Base-by-base conservation (phyloP, 2,329 filamentous ascomycete genomes). In the Botrytis hyacinthi region DNA sequence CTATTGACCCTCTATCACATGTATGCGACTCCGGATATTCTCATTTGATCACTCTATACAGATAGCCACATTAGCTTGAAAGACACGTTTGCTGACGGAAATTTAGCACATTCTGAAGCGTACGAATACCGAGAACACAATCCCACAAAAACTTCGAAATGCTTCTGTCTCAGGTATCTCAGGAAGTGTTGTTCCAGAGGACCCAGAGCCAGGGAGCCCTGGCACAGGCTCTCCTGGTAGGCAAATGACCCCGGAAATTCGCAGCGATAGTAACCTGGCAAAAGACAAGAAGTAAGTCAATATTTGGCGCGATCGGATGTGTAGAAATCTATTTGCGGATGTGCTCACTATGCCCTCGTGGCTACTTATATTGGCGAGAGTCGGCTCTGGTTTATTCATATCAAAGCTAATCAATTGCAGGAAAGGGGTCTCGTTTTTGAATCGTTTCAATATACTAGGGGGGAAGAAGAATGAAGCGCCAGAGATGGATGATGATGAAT, bases 371-470 rank as follows among this genome's bases (percentile, higher is more conserved):
- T 44, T 72, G 51, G 26, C 48, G 29, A 29, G 7, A 42, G 66
- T 57, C 22, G 18, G 48, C 4, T 32, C 48, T 54, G 44, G 29
- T 20, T n/a, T 54, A 68, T 69, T 59, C 70, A 62, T 67, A 48
- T 48, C 22, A 69, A 63, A 57, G 70, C 66, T 70, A 42, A 73
- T 54, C 37, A 32, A 6, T 20, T 42, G 37, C 79, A 97, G 92
- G 82, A 98, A 97, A 84, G 92, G 93, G 42, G 89, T 92, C 29
- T 97, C 94, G 22, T 97, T 99, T 81, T 88, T 99, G 42, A 97
- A 94, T 82, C 92, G 94, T 72, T 87, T 91, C 72, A 87, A 86
- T 78, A 90, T 98, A 82, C 92, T 93, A 51, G 87, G 88, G 75
- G 87, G 87, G 74, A 94, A 94, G 84, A 97, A 92, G 83, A 94